A percentile compares a stretch with the other conserved stretches of the same genome.
Conservation (phyloP, 495 filamentous ascomycete species). For the Aspergillus incahuasiensis region DNA sequence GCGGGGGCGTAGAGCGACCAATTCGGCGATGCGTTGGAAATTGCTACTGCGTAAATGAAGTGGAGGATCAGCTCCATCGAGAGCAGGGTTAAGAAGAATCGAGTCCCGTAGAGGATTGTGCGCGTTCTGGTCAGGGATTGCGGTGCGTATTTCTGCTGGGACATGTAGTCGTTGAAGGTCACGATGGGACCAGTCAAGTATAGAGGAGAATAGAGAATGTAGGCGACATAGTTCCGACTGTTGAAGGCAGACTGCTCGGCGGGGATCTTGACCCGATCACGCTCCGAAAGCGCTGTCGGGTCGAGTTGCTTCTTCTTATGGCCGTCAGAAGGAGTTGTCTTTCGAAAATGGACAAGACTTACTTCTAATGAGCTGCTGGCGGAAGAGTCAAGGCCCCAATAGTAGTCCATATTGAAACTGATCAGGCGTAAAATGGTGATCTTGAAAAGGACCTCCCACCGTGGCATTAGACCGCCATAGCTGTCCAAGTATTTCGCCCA, state of each 20-base stretch:
- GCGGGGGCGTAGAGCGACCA: constrained; percentile 84
- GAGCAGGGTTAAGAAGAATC: constrained; percentile 77
- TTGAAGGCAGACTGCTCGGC: constrained; percentile 63
- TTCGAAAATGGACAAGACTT: constrained; percentile 24
- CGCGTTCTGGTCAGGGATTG: constrained; percentile 61
- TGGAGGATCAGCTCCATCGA: constrained; percentile 92
- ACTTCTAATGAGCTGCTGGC: constrained; percentile 78
- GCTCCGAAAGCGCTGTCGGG: constrained; percentile 75
- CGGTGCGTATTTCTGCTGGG: constrained; percentile 70
- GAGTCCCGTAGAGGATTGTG: constrained; percentile 73
- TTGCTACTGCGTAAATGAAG: constrained; percentile 90
- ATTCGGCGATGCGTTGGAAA: constrained; percentile 70
- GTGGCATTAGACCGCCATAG: constrained; percentile 72
- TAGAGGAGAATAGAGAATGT: constrained; percentile 84
- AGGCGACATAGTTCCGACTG: constrained; percentile 82
- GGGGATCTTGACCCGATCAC: constrained; percentile 75
- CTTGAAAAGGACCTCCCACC: constrained; percentile 97
- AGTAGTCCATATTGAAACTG: constrained; percentile 95
- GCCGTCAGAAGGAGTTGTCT: constrained; percentile 47
- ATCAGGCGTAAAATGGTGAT: constrained; percentile 90
- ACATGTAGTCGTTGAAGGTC: constrained; percentile 97
- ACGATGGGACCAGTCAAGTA: constrained; percentile 91
- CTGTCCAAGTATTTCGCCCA: constrained; percentile 67
- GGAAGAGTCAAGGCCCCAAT: constrained; percentile 75
- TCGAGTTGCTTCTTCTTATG: constrained; percentile 98